Percentiles rank a stretch among this genome's conserved stretches.
Conservation (phyloP, 441 rosid genomes). For the Euphorbia celastroides region DNA sequence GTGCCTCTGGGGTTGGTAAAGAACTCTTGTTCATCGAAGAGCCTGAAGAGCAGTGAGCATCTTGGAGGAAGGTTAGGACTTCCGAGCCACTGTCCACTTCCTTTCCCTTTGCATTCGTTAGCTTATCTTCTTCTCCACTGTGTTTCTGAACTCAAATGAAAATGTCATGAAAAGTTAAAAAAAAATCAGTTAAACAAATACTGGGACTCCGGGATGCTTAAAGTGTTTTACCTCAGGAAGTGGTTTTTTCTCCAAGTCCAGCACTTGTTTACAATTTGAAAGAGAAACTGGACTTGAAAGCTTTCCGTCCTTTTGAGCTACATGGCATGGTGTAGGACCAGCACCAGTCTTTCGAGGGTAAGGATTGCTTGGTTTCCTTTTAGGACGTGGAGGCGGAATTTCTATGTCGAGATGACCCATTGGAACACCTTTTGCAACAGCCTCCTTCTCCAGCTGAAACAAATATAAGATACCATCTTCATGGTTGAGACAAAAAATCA, state of each 20-base stretch:
- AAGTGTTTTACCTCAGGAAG: conserved; percentile 44
- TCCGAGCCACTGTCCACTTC: conserved; percentile 66
- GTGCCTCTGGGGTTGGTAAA: conserved; percentile 25
- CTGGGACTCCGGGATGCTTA: conserved; percentile 4
- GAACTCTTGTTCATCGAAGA: conserved; percentile 45
- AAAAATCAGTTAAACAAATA: conserved; percentile 10
- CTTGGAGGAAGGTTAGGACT: conserved; percentile 42
- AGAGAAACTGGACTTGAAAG: conserved; percentile 37
- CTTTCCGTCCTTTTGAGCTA: conserved; percentile 56
- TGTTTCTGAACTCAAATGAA: conserved; percentile 35
- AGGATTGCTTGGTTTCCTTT: conserved; percentile 90
- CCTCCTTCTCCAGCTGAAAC: conserved; percentile 94
- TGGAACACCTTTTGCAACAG: conserved; percentile 77
- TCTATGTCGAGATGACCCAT: conserved; percentile 71
- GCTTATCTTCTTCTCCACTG: conserved; percentile 38
- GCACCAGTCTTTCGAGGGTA: conserved; percentile 78
- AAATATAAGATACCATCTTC: conserved; percentile 13
- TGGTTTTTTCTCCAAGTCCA: conserved; percentile 70
- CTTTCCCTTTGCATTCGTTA: conserved; percentile 42
- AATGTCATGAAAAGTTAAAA: conserved; percentile 6
- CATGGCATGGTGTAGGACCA: conserved; percentile 34
- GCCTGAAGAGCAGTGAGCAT: conserved; percentile 47
- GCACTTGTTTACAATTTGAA: conserved; percentile 35
- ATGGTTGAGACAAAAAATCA: conserved; percentile 13
- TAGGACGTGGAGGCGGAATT: conserved; percentile 98